Conservation (phyloP, 2,329 filamentous ascomycete species). For the Cytospora mali region DNA sequence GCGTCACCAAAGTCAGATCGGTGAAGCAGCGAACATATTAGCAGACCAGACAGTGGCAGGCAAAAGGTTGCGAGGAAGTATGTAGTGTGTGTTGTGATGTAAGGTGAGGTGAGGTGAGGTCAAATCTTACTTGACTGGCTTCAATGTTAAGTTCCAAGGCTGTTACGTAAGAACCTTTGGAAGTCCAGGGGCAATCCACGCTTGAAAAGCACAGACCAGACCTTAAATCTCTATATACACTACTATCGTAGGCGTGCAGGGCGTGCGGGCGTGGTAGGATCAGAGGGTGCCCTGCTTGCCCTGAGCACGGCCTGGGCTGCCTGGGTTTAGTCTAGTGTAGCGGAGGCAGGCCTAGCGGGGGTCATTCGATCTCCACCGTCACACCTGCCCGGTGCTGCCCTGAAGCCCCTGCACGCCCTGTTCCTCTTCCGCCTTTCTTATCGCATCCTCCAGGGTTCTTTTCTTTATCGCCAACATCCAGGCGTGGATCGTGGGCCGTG, state of each 20-base stretch:
- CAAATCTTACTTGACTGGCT: neutral
- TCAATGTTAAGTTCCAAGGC: too few species aligned
- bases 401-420: neutral
- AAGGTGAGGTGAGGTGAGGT: neutral
- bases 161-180: neutral
- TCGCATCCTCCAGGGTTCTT: neutral
- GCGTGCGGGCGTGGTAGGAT: too few species aligned
- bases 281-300: neutral
- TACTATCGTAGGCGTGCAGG: too few species aligned
- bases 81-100: neutral
- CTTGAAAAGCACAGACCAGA: neutral
- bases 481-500: neutral
- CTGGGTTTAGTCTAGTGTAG: neutral
- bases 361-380: too few species aligned
- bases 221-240: neutral
- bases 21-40: neutral
- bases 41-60: neutral
- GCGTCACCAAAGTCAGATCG: slow-evolving; percentile 18
- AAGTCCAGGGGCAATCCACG: neutral
- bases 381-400: neutral
- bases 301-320: too few species aligned
- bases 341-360: neutral
- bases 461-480: neutral
- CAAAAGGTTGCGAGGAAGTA: neutral
- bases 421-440: neutral